These are phyloP conservation scores for Lichtheimia corymbifera DNA, from an alignment of 371 early-diverging fungal genomes.

Conservation along the genomic window DNA sequence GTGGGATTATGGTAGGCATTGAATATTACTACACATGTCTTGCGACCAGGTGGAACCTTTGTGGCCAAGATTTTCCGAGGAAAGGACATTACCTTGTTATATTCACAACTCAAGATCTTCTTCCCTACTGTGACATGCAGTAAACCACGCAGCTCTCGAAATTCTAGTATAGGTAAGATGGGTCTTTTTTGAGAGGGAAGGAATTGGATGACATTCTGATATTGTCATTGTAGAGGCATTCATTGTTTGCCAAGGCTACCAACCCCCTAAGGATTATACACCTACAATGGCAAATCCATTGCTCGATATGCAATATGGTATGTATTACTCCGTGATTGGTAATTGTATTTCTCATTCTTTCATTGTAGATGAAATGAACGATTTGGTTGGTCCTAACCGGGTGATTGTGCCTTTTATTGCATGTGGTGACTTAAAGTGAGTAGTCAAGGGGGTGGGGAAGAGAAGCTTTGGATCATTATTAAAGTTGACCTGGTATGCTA, in stretches of 20 bases:
- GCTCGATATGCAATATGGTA: slow-evolving; percentile 75
- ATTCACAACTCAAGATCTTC: slow-evolving; percentile 90
- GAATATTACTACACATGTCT: slow-evolving; percentile 91
- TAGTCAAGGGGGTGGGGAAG: neutral
- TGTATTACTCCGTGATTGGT: neutral
- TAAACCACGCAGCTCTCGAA: slow-evolving; percentile 96
- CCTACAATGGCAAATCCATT: slow-evolving; percentile 91
- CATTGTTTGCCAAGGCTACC: slow-evolving; percentile 89
- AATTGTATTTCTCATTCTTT: neutral
- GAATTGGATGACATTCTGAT: neutral
- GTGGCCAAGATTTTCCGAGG: slow-evolving; percentile 98
- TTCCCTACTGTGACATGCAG: slow-evolving; percentile 87
- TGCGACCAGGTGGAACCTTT: slow-evolving; percentile 90
- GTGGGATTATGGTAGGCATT: slow-evolving; percentile 62
- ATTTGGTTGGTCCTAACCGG: slow-evolving; percentile 73
- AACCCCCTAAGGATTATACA: slow-evolving; percentile 79
- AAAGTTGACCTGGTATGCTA: too few species aligned
- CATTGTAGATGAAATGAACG: slow-evolving; percentile 51
- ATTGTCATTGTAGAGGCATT: slow-evolving; percentile 73
- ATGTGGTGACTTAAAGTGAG: slow-evolving; percentile 85
- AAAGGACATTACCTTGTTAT: slow-evolving; percentile 86
- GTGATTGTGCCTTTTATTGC: slow-evolving; percentile 89
- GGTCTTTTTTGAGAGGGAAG: too few species aligned
- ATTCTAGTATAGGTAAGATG: slow-evolving; percentile 77
- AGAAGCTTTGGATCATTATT: too few species aligned